Percentiles rank a stretch among this genome's conserved stretches.
These are phyloP conservation scores for Chlamydomonas sp. DNA, from an alignment of 139 green algal genomes.

Conservation along the genomic window DNA sequence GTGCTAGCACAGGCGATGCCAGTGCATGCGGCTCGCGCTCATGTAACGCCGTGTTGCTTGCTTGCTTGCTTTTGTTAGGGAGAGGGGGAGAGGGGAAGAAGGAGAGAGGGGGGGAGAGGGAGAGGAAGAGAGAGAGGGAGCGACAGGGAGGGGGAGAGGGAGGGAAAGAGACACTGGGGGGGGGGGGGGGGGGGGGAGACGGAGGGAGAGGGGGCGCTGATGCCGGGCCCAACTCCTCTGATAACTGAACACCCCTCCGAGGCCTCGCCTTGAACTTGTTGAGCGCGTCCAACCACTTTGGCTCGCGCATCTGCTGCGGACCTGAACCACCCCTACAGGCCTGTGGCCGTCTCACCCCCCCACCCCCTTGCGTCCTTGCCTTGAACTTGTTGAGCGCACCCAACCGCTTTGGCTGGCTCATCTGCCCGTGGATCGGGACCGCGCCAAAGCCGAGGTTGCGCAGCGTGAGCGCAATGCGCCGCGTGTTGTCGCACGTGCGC, in stretches of 20 bases:
- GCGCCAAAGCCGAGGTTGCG: constrained; percentile 92
- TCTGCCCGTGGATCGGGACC: constrained; percentile 97
- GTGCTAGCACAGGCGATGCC: no score
- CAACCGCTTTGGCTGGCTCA: constrained; percentile 95
- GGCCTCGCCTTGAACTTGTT: constrained; percentile 99
- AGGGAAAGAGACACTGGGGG: no score
- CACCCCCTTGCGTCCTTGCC: constrained; percentile 37
- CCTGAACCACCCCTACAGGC: not conserved
- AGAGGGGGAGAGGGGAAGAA: no score
- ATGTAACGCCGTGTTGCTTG: no score
- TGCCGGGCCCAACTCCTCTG: no score
- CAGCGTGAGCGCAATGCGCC: constrained; percentile 84
- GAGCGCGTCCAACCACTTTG: constrained; percentile 90
- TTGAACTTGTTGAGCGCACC: constrained; percentile 98
- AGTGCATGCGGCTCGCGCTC: no score
- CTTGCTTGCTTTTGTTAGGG: no score
- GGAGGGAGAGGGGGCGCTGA: no score
- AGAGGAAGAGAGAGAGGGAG: no score
- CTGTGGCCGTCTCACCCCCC: not conserved
- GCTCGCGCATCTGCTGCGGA: constrained; percentile 84
- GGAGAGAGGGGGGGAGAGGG: no score
- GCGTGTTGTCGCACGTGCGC: constrained; percentile 87
- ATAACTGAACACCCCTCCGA: not conserved
- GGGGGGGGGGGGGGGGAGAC: no score
- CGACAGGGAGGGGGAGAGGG: no score